These are phyloP conservation scores for Exophiala viscosa DNA, from an alignment of 2,329 filamentous ascomycete species.

Conservation along the genomic window DNA sequence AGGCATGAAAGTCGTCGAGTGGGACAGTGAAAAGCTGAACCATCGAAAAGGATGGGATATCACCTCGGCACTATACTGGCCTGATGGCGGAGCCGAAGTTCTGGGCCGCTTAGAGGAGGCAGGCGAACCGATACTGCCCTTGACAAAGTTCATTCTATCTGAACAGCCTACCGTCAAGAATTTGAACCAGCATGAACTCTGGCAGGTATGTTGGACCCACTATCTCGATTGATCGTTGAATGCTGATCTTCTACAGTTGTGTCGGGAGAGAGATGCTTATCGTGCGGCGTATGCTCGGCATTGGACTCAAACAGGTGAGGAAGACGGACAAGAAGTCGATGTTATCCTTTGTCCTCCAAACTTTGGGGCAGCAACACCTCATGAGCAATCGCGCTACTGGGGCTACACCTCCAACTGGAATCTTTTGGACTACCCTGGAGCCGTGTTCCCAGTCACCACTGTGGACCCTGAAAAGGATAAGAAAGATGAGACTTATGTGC, in stretches of 20 bases:
- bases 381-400: slow-evolving; percentile 57
- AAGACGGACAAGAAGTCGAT: slow-evolving; percentile 48
- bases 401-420: slow-evolving; percentile 67
- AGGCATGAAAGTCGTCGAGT: slow-evolving; percentile 53
- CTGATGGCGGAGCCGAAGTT: slow-evolving; percentile 57
- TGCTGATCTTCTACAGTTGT: not conserved
- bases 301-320: slow-evolving; percentile 42
- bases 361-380: slow-evolving; percentile 37
- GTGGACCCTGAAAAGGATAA: slow-evolving; percentile 42
- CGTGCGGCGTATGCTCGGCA: slow-evolving; percentile 42
- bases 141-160: slow-evolving; percentile 57
- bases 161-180: slow-evolving; percentile 49
- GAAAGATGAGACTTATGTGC: slow-evolving; percentile 21
- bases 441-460: slow-evolving; percentile 56
- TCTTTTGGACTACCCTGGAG: slow-evolving; percentile 61
- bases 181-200: slow-evolving; percentile 38
- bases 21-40: slow-evolving; percentile 48
- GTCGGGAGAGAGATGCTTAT: slow-evolving; percentile 41
- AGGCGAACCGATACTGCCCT: slow-evolving; percentile 56
- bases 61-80: slow-evolving; percentile 51
- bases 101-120: slow-evolving; percentile 48
- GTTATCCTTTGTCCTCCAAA: slow-evolving; percentile 49
- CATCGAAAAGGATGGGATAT: slow-evolving; percentile 49
- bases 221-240: not conserved
- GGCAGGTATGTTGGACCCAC: slow-evolving; percentile 2